Base-by-base conservation (phyloP, 768 basidiomycete genomes). In the Rhodocollybia butyracea region DNA sequence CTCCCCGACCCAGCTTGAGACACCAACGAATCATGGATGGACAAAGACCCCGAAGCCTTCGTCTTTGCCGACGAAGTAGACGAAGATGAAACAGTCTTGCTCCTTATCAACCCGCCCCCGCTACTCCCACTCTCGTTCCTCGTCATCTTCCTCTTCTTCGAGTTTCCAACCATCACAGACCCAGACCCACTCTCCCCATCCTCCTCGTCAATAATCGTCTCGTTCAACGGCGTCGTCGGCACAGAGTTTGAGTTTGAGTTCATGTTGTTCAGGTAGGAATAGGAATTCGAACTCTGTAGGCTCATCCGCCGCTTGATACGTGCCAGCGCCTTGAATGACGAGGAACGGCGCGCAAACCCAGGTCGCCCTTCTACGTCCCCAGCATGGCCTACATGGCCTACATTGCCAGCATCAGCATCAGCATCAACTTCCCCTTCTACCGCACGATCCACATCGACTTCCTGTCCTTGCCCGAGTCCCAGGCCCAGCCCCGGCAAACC, bases 231-330 rank as follows among this genome's bases (percentile, higher is more conserved):
- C 21, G 34, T 50, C 15, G 34, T 11, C 1, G 32, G 31, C 21
- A 11, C 8, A 7, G 32, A 38, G 12, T 11, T 11, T 6, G 46
- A 10, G 10, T 26, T 48, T 17, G 30, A n/a, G n/a, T n/a, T n/a
- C n/a, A n/a, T n/a, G n/a, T n/a, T n/a, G n/a, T n/a, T n/a, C n/a
- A n/a, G n/a, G n/a, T n/a, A 30, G 5, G 46, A 34, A 48, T 48
- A 48, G 32, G 48, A 50, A 15, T 34, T 22, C 31, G 48, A 50
- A 17, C 34, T 27, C 48, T 50, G 48, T 11, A 50, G 17, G 22
- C 34, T 50, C 48, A 50, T 50, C 34, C 34, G 22, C 34, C 48
- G 31, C 24, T 50, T 50, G 48, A 50, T 50, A 8, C 22, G 22
- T 17, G 48, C 31, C 32, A 50, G 15, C 19, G 27, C 17, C 30